Evolutionary conservation across 352 stramenopile genomes (phyloP).

Genomic region (Phytophthora hybrid): DNA sequence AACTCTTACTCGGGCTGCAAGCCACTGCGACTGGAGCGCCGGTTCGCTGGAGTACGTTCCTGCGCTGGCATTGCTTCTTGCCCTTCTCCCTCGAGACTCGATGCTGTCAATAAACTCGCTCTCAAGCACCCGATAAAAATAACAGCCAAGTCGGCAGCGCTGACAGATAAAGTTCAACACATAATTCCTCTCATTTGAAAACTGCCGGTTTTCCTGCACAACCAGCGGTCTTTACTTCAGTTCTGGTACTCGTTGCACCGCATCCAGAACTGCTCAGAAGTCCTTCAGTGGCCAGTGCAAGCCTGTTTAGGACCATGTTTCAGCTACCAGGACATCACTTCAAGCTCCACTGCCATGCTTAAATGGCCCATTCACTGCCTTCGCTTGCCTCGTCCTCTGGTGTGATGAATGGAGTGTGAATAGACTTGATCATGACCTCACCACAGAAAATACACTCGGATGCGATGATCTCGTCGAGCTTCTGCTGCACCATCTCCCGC

Average conservation of each 20-base stretch:
- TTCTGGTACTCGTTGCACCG: background rate
- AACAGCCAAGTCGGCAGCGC: constrained; percentile 13
- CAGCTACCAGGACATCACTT: background rate
- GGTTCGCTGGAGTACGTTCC: background rate
- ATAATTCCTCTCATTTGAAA: constrained; percentile 33
- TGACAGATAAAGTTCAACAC: constrained; percentile 33
- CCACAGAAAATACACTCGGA: constrained; percentile 96
- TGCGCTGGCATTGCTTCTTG: constrained; percentile 16
- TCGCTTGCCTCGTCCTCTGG: constrained; percentile 86
- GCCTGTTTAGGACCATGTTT: background rate
- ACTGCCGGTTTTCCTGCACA: background rate
- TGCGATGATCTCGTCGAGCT: constrained; percentile 94
- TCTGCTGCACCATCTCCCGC: constrained; percentile 92
- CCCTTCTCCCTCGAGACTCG: background rate
- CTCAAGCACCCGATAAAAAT: constrained; percentile 28
- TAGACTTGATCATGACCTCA: constrained; percentile 96
- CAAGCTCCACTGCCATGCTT: constrained; percentile 27
- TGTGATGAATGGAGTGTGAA: constrained; percentile 93
- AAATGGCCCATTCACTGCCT: constrained; percentile 88
- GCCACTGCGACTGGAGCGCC: constrained; percentile 7
- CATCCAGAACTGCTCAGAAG: background rate
- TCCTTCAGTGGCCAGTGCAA: constrained; percentile 7
- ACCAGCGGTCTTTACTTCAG: background rate
- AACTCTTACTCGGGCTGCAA: constrained; percentile 25
- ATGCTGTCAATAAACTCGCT: constrained; percentile 6